Base-by-base conservation (phyloP, 805 yeast genomes). In the Suhomyces sp. region DNA sequence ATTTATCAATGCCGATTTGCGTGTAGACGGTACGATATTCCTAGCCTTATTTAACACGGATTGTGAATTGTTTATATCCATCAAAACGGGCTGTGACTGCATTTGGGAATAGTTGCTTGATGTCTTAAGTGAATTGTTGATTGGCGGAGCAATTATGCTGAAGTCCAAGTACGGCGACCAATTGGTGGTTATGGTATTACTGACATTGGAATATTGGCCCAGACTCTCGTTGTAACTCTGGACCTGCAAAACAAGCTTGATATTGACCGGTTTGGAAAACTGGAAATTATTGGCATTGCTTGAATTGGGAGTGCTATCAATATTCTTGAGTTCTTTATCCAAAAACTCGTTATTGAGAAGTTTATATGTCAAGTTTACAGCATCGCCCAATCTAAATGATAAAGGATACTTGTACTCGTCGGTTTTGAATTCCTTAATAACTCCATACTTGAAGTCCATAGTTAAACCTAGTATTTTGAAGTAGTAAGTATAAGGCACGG, bases 121-220 rank as follows among this genome's bases (percentile, higher is more conserved):
- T 2, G 72, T 58, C 49, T 74, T 75, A 35, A 72, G 57, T 1
- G 71, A 65, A 54, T 69, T 73, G 52, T 68, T 74, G 31, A 70
- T 67, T 9, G 79, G 77, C 5, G 71, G 75, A 3, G 76, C 76
- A 54, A 60, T 62, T 26, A 70, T 60, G 51, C 66, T 64, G 56
- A 75, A 66, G 50, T 71, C 80, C 38, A 75, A 59, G 44, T 60
- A 59, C 3, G 81, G 80, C 8, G 71, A 54, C 80, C 79, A 74
- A 44, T 62, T 60, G 4, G 78, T 74, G 13, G 66, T 57, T 26
- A 75, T 72, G 19, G 55, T 55, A 53, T 62, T 62, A 47, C 73
- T 69, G 19, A 66, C 46, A 27, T 55, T 57, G n/a, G 54, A 54
- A 50, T 24, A 55, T 1, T 42, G 46, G 6, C 52, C 53, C 7